phyloP scores from a whole-genome alignment of 768 basidiomycete genomes.

The Mycena haematopus region DNA sequence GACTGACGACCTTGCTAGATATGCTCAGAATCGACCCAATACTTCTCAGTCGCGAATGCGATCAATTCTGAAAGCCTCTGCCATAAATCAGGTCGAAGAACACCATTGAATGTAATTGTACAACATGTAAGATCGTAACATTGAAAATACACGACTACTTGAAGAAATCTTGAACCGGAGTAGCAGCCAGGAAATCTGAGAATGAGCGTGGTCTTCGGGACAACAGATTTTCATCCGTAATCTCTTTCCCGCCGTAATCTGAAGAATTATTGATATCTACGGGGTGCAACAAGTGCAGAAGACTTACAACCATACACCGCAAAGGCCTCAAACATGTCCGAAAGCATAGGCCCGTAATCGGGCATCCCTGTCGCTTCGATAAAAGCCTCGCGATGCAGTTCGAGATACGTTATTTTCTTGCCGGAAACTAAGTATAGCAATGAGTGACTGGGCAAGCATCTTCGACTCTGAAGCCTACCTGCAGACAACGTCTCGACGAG shows the following conservation, averaged over 20 bases:
- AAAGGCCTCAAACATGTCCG: conserved; percentile 22
- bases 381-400: conserved; percentile 14
- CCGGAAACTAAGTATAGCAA: conserved; percentile 11
- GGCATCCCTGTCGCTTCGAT: conserved; percentile 16
- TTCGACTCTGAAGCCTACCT: conserved; percentile 33
- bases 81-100: conserved; percentile 49
- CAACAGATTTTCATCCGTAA: conserved; percentile 1
- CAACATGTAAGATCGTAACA: neutral
- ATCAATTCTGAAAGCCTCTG: conserved; percentile 67
- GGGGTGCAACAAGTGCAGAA: neutral
- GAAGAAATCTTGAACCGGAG: conserved; percentile 7
- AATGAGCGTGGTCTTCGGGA: conserved; percentile 14
- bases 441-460: neutral
- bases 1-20: conserved; percentile 45
- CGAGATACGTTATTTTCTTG: conserved; percentile 18
- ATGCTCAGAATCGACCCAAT: conserved; percentile 78
- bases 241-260: conserved; percentile 17
- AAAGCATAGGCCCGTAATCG: conserved; percentile 19
- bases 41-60: conserved; percentile 80
- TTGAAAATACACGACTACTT: too few species aligned
- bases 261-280: neutral
- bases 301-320: conserved; percentile 16
- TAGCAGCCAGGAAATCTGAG: conserved; percentile 16
- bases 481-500: conserved; percentile 12
- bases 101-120: conserved; percentile 8